Evolutionary conservation across 345 rosid species (phyloP).

Genomic region (Turnera subulata): DNA sequence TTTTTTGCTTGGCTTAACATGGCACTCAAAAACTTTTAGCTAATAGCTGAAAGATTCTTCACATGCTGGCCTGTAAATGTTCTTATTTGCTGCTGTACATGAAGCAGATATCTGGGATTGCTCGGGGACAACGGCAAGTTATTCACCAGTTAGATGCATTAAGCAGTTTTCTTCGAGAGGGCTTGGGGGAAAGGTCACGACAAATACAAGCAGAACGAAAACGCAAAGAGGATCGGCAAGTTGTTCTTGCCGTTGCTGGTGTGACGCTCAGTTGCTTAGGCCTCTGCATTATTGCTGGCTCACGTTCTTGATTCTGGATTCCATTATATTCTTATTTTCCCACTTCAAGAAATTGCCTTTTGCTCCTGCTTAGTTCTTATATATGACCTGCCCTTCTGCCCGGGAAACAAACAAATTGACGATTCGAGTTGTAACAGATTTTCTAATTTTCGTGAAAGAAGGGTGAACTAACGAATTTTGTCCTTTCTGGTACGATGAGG

Average conservation of each 20-base stretch:
- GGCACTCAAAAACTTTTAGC: no score
- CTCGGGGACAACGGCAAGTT: conserved; percentile 74
- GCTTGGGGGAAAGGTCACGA: conserved; percentile 36
- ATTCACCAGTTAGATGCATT: conserved; percentile 68
- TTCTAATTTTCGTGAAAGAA: neutral
- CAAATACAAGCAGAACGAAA: conserved; percentile 36
- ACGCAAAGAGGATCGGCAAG: conserved; percentile 26
- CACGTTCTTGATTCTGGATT: neutral
- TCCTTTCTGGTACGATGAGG: neutral
- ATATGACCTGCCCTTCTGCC: neutral
- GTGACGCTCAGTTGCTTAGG: conserved; percentile 68
- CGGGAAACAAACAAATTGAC: conserved; percentile 1
- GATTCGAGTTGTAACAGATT: neutral
- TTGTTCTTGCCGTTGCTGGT: conserved; percentile 33
- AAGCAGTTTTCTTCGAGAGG: conserved; percentile 51
- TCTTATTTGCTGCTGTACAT: conserved; percentile 18
- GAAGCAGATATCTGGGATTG: conserved; percentile 55
- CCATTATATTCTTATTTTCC: neutral
- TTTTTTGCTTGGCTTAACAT: no score
- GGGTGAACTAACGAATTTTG: conserved; percentile 14
- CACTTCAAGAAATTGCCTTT: no score
- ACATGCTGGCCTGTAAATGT: neutral
- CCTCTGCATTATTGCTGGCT: conserved; percentile 32
- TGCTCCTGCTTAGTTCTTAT: neutral
- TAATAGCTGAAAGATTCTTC: neutral